phyloP scores from a whole-genome alignment of 1,284 basidiomycete species.

The Uromyces viciae-fabae region DNA sequence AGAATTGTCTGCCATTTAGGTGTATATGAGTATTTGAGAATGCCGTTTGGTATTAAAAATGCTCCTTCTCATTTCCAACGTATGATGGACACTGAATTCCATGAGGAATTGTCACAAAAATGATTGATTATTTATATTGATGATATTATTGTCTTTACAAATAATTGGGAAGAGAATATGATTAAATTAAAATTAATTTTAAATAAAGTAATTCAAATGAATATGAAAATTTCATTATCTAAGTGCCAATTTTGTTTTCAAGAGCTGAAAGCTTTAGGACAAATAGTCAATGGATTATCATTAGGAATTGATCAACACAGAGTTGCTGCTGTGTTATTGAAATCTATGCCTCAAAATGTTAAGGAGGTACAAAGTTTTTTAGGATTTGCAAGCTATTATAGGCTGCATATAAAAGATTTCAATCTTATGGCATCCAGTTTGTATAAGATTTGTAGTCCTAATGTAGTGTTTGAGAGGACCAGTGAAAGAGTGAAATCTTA shows the following conservation, averaged over 20 bases:
- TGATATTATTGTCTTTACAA: not conserved
- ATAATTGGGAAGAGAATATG: not conserved
- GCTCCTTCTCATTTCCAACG: slow-evolving; percentile 14
- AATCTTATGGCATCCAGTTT: not conserved
- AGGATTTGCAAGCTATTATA: slow-evolving; percentile 8
- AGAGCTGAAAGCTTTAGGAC: not conserved
- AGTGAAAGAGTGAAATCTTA: slow-evolving; percentile 2
- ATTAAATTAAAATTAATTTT: not conserved
- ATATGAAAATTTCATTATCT: not conserved
- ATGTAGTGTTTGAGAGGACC: not conserved
- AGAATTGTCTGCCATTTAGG: not conserved
- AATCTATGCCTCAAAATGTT: not conserved
- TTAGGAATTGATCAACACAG: slow-evolving; percentile 1
- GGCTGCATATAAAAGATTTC: not conserved
- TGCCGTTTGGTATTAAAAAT: slow-evolving; percentile 30
- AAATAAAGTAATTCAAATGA: not conserved
- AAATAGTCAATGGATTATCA: not conserved
- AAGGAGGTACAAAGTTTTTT: slow-evolving; percentile 10
- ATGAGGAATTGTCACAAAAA: not conserved
- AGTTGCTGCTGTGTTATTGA: slow-evolving; percentile 5
- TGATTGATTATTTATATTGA: slow-evolving; percentile 21
- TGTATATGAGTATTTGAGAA: not conserved
- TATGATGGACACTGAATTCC: slow-evolving; percentile 4
- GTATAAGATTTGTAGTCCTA: not conserved
- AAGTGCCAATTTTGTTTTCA: not conserved